Evolutionary conservation across 495 filamentous ascomycete genomes (phyloP).

Genomic region (Glonium stellatum): DNA sequence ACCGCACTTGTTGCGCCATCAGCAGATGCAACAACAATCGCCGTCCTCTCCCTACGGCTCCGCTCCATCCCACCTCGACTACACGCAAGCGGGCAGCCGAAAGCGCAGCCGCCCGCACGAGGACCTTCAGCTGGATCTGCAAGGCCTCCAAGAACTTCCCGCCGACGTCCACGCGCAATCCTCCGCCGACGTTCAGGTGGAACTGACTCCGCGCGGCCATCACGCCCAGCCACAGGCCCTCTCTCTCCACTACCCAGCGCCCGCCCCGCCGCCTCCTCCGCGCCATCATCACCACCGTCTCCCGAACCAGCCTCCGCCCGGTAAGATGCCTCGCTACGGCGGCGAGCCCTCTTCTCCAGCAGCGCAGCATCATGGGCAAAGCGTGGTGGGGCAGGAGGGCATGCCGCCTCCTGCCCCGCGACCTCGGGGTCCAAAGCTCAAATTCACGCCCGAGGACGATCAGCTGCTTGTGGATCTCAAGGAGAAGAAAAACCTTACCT

Average conservation of each 20-base stretch:
- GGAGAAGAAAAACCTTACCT: constrained; percentile 84
- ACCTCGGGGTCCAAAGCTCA: constrained; percentile 76
- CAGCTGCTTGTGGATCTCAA: constrained; percentile 77
- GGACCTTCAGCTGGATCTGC: constrained; percentile 24
- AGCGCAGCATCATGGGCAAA: constrained; percentile 42
- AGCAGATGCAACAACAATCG: constrained; percentile 25
- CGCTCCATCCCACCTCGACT: constrained; percentile 10
- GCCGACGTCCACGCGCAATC: constrained; percentile 28
- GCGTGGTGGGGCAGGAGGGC: constrained; percentile 70
- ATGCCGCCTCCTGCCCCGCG: constrained; percentile 73
- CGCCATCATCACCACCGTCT: constrained; percentile 59
- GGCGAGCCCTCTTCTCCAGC: constrained; percentile 14
- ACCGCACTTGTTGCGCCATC: constrained; percentile 38
- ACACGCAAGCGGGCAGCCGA: constrained; percentile 10
- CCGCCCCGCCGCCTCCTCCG: constrained; percentile 16
- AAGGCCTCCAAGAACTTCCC: constrained; percentile 21
- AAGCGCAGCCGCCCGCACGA: constrained; percentile 31
- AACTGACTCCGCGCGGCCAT: constrained; percentile 33
- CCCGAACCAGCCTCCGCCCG: constrained; percentile 50
- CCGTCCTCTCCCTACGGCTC: constrained; percentile 18
- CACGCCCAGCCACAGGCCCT: constrained; percentile 29
- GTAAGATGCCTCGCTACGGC: constrained; percentile 47
- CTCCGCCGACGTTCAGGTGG: constrained; percentile 19
- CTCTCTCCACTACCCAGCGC: constrained; percentile 16
- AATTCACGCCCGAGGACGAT: constrained; percentile 87